Evolutionary conservation across 2,329 filamentous ascomycete species (phyloP), one percentile per base, ranked within the genome.

Genomic region (Cladosporium colombiae): DNA sequence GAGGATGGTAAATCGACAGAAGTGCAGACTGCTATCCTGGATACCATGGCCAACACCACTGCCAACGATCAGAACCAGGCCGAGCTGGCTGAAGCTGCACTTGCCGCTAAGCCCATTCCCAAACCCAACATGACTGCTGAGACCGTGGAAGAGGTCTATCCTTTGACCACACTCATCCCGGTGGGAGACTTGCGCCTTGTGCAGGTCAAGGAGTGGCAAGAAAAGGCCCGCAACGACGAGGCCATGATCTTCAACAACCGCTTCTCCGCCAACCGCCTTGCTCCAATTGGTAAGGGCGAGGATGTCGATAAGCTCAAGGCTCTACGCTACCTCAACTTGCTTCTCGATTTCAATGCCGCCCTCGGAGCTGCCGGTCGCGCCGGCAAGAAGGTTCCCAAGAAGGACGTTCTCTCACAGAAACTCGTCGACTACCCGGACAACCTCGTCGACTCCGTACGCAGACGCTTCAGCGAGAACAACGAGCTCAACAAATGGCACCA

Each of bases 151-250:
- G 89, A 93, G 65, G 91, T 93, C 44, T 95, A 95, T 77, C 82
- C 89, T 4, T 82, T 88, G 18, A 83, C 87, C 33, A 81, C 81
- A 8, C 81, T 95, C 44, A 87, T 95, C 62, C 89, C 90, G 1
- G 78, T 80, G 25, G 88, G 91, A 44, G 85, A 90, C 27, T 84
- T 93, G 76, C 85, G 86, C 61, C 80, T 86, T 14, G 82, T 95
- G 8, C 86, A 88, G 13, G 84, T 93, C 66, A 86, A 87, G 73
- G 88, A 92, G 70, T 95, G 91, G 91, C 84, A 90, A 69, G 86
- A 92, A 66, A 84, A 85, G 57, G 82, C 85, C n/a, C 84, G 84
- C 71, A 83, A 84, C 27, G 83, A 84, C 35, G 81, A 88, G 70
- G 81, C 83, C 62, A 82, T 91, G 44, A 75, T 83, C 55, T 79